phyloP scores from a whole-genome alignment of 164 flowering plant genomes.

The Berberis thunbergii region DNA sequence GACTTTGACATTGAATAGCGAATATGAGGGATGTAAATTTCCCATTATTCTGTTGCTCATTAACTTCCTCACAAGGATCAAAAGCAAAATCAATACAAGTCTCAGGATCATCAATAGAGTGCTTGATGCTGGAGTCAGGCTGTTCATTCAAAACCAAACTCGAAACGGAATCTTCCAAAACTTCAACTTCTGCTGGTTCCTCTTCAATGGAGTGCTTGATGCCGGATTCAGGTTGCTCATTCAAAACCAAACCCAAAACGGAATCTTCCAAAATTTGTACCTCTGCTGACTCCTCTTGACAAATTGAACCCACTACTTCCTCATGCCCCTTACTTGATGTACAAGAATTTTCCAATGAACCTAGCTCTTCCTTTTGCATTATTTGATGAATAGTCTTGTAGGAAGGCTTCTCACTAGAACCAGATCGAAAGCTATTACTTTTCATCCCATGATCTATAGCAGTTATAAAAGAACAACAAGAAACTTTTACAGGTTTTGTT shows the following conservation, averaged over 20 bases:
- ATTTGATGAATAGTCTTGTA: conserved; percentile 8
- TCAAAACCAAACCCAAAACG: neutral
- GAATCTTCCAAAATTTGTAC: too few species aligned
- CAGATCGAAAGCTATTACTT: neutral
- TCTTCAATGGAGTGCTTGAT: neutral
- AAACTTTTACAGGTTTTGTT: neutral
- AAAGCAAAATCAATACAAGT: conserved; percentile 9
- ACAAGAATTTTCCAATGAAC: conserved; percentile 14
- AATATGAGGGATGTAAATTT: conserved; percentile 18
- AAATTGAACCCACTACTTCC: conserved; percentile 6
- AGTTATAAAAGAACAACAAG: neutral
- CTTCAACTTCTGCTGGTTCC: conserved; percentile 6
- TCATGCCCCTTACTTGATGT: conserved; percentile 22
- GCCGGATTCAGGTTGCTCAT: conserved; percentile 8
- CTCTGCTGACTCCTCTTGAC: neutral
- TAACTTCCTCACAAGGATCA: conserved; percentile 11
- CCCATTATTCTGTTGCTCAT: conserved; percentile 6
- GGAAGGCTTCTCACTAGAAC: conserved; percentile 21
- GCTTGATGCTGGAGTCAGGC: conserved; percentile 15
- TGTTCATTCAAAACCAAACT: conserved; percentile 4
- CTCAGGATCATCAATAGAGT: conserved; percentile 19
- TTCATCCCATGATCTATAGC: conserved; percentile 10
- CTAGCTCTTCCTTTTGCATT: conserved; percentile 20
- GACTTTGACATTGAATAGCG: conserved; percentile 29
- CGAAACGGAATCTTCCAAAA: conserved; percentile 3